Evolutionary conservation across 2,329 filamentous ascomycete species (phyloP), one percentile per base, ranked within the genome.

Genomic region (Cyclaneusma minus): DNA sequence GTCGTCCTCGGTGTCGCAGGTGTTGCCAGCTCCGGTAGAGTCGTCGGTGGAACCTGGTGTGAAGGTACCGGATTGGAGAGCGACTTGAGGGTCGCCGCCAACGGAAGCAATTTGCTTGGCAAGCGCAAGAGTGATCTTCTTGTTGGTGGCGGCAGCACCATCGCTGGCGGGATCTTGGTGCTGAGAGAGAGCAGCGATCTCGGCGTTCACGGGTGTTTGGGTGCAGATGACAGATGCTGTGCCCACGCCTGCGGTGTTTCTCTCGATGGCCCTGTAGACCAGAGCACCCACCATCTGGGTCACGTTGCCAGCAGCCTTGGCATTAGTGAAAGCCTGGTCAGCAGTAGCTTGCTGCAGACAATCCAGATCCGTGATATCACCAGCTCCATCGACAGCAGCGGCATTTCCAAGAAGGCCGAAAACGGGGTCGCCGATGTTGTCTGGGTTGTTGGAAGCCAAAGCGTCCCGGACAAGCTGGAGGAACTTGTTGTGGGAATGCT

Each of bases 161-260:
- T 56, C 43, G 1, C 66, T 66, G 12, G 72, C 73, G 15, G 73
- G 69, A 44, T 79, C 73, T 50, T 79, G 71, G 49, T 78, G 72
- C 49, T 75, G 69, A 28, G 56, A 51, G 32, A 79, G 45, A 22
- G 68, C 68, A 15, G 58, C 63, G 40, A 79, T 74, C 52, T 78
- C 71, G 3, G 71, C 60, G 50, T 79, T 79, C 31, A 57, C 55
- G 10, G 72, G 66, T 21, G 49, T 54, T 45, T 49, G 52, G 21
- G 49, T 58, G 54, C 72, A 79, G 25, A 61, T 48, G 16, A 59
- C 64, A 24, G 64, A 70, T n/a, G 57, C 60, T 22, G 56, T 48
- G 25, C 69, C 70, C 33, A 75, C 68, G 7, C 42, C 39, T 25
- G 52, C 62, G 14, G 68, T 74, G 51, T 75, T 75, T 30, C 68